Conservation (phyloP, 1,284 basidiomycete species). For the Marasmius tenuissimus region DNA sequence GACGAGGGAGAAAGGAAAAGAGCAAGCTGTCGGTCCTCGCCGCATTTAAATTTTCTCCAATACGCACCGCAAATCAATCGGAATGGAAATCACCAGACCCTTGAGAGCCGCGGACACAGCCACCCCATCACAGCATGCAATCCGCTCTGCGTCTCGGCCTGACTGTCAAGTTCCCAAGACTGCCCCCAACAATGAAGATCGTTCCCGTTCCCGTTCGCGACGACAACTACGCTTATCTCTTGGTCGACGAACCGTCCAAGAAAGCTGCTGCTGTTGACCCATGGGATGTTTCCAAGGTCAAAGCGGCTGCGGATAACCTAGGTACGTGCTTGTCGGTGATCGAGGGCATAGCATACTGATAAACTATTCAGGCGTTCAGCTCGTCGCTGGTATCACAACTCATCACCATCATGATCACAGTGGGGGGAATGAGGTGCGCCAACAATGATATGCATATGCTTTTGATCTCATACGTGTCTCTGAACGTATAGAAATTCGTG, state of each 20-base stretch:
- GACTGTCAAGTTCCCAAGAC: neutral
- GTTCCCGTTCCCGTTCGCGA: conserved; percentile 75
- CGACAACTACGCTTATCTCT: conserved; percentile 89
- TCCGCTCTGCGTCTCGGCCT: neutral
- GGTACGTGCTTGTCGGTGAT: conserved; percentile 15
- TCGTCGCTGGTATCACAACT: conserved; percentile 81
- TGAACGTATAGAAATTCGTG: conserved; percentile 50
- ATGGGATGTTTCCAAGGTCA: conserved; percentile 79
- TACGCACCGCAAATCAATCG: neutral
- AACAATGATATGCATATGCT: neutral
- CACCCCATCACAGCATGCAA: neutral
- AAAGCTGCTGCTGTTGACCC: conserved; percentile 82
- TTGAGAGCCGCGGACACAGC: neutral
- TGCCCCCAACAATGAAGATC: conserved; percentile 58
- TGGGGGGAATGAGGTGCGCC: conserved; percentile 36
- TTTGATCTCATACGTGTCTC: neutral
- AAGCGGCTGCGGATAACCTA: conserved; percentile 64
- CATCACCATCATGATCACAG: conserved; percentile 88
- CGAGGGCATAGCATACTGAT: neutral
- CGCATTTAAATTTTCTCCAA: neutral
- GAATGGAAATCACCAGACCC: neutral
- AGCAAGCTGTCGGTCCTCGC: neutral
- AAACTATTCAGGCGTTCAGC: conserved; percentile 50
- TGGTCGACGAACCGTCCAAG: conserved; percentile 72
- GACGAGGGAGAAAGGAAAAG: neutral